These are phyloP conservation scores for Abortiporus biennis DNA, from an alignment of 1,284 basidiomycete genomes.

Conservation along the genomic window DNA sequence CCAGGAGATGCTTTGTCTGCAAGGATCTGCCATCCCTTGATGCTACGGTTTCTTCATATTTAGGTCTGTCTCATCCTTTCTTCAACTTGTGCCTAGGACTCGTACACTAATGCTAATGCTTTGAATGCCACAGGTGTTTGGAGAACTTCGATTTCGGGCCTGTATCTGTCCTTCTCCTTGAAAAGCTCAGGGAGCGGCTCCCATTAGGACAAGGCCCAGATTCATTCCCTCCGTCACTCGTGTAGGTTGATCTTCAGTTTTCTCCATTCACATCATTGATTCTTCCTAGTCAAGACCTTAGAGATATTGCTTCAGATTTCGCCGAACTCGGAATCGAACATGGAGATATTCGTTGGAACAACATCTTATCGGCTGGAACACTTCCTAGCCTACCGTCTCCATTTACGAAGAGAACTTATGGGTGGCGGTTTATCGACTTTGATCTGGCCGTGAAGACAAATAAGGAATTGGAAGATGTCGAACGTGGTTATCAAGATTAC, in stretches of 20 bases:
- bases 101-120: too few species aligned
- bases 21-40: slow-evolving; percentile 6
- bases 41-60: slow-evolving; percentile 5
- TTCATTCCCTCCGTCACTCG: too few species aligned
- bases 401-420: background rate
- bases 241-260: too few species aligned
- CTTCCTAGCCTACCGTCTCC: background rate
- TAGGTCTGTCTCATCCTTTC: background rate
- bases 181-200: too few species aligned
- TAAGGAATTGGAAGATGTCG: background rate
- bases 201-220: too few species aligned
- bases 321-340: slow-evolving; percentile 2
- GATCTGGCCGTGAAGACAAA: background rate
- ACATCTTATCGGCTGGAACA: background rate
- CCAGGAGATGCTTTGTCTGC: slow-evolving; percentile 10
- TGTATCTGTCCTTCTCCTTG: too few species aligned
- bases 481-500: background rate
- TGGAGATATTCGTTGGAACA: slow-evolving; percentile 2
- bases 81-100: too few species aligned
- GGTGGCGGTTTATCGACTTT: background rate
- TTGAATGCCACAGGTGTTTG: too few species aligned
- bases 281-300: too few species aligned
- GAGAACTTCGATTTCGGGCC: too few species aligned
- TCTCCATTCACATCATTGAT: too few species aligned
- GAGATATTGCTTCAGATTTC: background rate